Base-by-base conservation (phyloP, 306 rosid genomes). In the peach (Prunus persica) region DNA sequence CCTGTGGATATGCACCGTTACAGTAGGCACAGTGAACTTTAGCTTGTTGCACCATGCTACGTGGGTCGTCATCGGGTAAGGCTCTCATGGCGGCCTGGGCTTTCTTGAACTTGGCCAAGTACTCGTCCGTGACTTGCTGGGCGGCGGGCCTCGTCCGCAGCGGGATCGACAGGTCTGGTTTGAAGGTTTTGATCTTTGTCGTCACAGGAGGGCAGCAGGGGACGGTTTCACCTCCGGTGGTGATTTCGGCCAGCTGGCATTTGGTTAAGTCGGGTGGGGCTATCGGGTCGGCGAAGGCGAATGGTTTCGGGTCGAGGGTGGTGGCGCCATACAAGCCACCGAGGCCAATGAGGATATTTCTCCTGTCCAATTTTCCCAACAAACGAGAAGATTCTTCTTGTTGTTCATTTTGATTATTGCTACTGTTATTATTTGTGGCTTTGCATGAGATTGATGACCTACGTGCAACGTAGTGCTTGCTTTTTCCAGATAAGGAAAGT, bases 21-120 rank as follows among this genome's bases (percentile, higher is more conserved):
- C 96, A 92, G 34, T 92, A 92, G 62, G 97, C 97, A 45, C 93
- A 92, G 15, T 92, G 97, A 19, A 88, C 45, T 0, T 85, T 81
- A 5, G 97, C 97, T 82, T 90, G 97, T 55, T 88, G 90, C 0
- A 19, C 78, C 65, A 92, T 88, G 52, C 22, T 92, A 7, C 96
- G 88, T 1, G 97, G 97, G 22, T 92, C 97, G 20, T 72, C 62
- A 0, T 79, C 67, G 0, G 96, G 97, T 2, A 92, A 84, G 2
- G 84, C 76, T 61, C 83, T 87, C 97, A 90, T 90, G 58, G 90
- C 79, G n/a, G 86, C 76, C 7, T 83, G 1, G 65, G 96, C 96
- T 60, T 80, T 84, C 4, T 80, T 69, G 65, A 82, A 90, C 45
- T 92, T 92, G 1, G 74, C 73, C 11, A 90, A n/a, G 51, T 90